Percentiles rank a stretch among this genome's conserved stretches.
phyloP scores from a whole-genome alignment of 176 grass and related monocot genomes.

The Oryza punctata region DNA sequence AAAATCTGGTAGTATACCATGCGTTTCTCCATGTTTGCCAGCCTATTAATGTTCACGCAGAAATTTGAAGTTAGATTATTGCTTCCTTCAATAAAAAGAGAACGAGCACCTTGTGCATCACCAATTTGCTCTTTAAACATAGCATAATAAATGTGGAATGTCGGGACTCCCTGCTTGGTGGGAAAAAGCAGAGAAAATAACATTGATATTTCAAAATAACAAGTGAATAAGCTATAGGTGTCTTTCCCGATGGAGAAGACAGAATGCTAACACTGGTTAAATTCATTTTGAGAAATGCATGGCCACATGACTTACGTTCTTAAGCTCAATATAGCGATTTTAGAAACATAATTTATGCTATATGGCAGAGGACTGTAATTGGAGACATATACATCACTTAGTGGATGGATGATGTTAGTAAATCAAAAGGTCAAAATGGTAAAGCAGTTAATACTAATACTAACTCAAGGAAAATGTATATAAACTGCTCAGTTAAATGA shows the following conservation, averaged over 20 bases:
- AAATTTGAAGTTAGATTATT: constrained; percentile 53
- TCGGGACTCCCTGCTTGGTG: constrained; percentile 69
- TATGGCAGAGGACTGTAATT: background rate
- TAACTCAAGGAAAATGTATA: background rate
- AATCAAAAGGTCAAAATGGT: background rate
- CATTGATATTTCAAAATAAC: constrained; percentile 23
- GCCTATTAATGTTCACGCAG: constrained; percentile 67
- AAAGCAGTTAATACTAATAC: background rate
- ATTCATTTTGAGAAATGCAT: background rate
- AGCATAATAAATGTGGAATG: constrained; percentile 75
- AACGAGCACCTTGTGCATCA: constrained; percentile 63
- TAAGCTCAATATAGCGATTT: background rate
- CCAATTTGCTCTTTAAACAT: constrained; percentile 94
- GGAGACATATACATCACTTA: background rate
- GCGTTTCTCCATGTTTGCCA: constrained; percentile 91
- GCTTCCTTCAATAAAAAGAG: constrained; percentile 59
- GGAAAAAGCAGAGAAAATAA: background rate
- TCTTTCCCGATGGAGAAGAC: background rate
- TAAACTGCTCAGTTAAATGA: background rate
- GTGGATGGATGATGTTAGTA: background rate
- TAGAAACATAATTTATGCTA: background rate
- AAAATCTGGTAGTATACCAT: constrained; percentile 55
- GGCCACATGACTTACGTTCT: background rate
- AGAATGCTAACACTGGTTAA: background rate
- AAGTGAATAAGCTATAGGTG: background rate